Base-by-base conservation (phyloP, 768 basidiomycete genomes). In the Kwoniella botswanensis region DNA sequence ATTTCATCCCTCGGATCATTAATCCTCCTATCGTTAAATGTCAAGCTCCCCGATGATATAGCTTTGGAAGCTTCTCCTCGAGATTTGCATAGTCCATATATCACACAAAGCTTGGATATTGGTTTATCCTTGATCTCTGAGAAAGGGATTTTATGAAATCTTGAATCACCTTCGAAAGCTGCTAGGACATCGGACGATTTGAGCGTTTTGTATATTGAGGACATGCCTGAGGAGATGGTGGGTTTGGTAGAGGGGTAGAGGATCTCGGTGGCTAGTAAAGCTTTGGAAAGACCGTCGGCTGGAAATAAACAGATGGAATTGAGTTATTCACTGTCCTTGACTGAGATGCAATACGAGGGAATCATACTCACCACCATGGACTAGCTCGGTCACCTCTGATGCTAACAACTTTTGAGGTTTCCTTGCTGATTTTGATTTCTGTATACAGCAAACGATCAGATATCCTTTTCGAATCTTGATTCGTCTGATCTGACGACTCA, bases 41-140 rank as follows among this genome's bases (percentile, higher is more conserved):
- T 92, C 15, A 94, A 83, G 10, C 92, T 93, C 26, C 89, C 88
- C 1, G 88, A 86, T 57, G 86, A 80, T 35, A 91, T 86, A 18
- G 93, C 86, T 43, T 87, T 86, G 52, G 87, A 86, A 0, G 91
- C 90, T 56, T 89, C 90, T 92, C 92, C 87, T 66, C 87, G 88
- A 0, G 92, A 93, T 18, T 88, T 76, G 3, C 86, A 85, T 4
- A 93, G 85, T 2, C 88, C 86, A 74, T 89, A 85, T 55, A 83
- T 85, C 3, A 88, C 87, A 3, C 88, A 88, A 17, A 97, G 83
- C 76, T 90, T 91, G 13, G 87, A 82, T 9, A 94, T 75, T 1
- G 90, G 85, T 0, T 85, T 86, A 1, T 84, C 85, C 12, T 88
- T 76, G 43, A 92, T 84, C 62, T 92, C 84, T 29, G 85, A 82